phyloP scores from a whole-genome alignment of 345 rosid genomes.

The Pugionium dolabratum region DNA sequence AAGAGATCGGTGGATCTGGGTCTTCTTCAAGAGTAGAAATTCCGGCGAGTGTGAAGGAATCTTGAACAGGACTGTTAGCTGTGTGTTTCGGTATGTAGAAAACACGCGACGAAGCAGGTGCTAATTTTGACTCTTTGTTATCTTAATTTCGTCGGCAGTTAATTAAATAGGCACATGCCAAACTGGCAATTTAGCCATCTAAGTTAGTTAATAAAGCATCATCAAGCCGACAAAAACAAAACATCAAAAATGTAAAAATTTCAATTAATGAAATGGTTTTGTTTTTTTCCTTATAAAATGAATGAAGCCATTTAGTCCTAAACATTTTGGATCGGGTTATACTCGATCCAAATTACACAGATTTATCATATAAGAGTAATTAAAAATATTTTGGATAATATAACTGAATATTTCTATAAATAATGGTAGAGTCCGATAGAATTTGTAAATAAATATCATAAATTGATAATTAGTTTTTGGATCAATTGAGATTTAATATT shows the following conservation, averaged over 20 bases:
- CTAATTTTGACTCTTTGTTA: conserved; percentile 17
- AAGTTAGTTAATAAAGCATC: conserved; percentile 29
- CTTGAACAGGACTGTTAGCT: conserved; percentile 2
- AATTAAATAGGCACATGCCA: not conserved
- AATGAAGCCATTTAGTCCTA: too few species aligned
- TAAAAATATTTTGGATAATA: too few species aligned
- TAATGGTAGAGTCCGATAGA: too few species aligned
- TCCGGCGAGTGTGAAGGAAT: conserved; percentile 27
- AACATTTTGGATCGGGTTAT: too few species aligned
- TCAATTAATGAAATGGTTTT: conserved; percentile 3
- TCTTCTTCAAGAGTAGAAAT: not conserved
- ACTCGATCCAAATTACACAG: too few species aligned
- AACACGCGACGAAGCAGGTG: not conserved
- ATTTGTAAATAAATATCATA: too few species aligned
- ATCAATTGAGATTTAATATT: too few species aligned
- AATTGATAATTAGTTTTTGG: too few species aligned
- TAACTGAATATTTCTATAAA: too few species aligned
- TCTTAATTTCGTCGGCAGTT: conserved; percentile 1
- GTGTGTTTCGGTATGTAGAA: conserved; percentile 6
- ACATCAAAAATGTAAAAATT: conserved; percentile 7
- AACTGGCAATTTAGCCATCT: not conserved
- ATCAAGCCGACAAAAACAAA: not conserved
- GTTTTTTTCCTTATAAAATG: not conserved
- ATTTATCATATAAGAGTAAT: too few species aligned
- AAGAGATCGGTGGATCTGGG: conserved; percentile 25